Evolutionary conservation across 1,284 basidiomycete species (phyloP), one percentile per base, ranked within the genome.

Genomic region (Trichosporon asahii): DNA sequence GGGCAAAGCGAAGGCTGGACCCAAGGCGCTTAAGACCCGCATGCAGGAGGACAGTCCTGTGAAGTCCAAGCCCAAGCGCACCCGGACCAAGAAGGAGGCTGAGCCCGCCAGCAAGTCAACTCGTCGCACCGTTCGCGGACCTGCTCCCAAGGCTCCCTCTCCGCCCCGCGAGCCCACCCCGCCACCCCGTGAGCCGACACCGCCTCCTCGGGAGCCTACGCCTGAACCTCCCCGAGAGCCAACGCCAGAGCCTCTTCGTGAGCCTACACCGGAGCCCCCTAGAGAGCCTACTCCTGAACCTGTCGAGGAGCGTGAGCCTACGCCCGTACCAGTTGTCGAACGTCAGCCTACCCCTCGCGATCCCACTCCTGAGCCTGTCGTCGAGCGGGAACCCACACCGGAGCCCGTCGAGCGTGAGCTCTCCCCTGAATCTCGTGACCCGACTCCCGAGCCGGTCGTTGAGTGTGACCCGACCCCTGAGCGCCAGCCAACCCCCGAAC

Each of bases 21-120:
- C 64, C 27, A 76, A 77, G 70, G 65, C 70, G 21, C 61, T 67
- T 66, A 46, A 61, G 25, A 71, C 72, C 33, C 67, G 53, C 33
- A 68, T 70, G 27, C 68, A 66, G 63, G 72, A 68, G 70, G 53
- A 44, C 29, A 61, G 57, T 31, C 57, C 57, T 11, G 57, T 61
- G 29, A 61, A 61, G 57, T 61, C 57, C 29, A 61, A 35, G 61
- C 67, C 68, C 60, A 73, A 73, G 72, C 72, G 69, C 25, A 66
- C 64, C 1, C 29, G 72, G 21, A 65, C 72, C 18, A 73, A 73
- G 72, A 73, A 73, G 66, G 61, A 53, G 8, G 71, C 55, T 31
- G 53, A 49, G 60, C 35, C 46, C 29, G 53, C 31, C 29, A 31
- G 29, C 49, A 53, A 61, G 57, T 61, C 57, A 2, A 61, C 57